Evolutionary conservation across 306 rosid genomes (phyloP).

Genomic region (Rubus idaeus): DNA sequence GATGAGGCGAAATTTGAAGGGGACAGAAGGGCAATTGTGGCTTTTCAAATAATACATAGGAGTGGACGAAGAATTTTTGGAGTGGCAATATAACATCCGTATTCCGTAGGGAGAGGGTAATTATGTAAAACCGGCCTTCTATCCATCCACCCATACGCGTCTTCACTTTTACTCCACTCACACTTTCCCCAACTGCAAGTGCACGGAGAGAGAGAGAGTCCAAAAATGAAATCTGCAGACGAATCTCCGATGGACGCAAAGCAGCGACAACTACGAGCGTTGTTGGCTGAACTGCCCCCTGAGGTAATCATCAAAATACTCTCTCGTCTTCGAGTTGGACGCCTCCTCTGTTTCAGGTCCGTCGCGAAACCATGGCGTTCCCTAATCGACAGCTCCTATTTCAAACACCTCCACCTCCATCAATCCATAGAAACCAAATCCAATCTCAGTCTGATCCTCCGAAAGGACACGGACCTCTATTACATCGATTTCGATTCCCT

Average conservation of each 20-base stretch:
- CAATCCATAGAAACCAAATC: slow-evolving; percentile 24
- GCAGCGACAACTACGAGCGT: background rate
- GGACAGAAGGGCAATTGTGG: no score
- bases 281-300: slow-evolving; percentile 50
- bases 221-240: background rate
- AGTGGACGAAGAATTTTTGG: no score
- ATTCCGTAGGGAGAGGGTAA: no score
- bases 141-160: no score
- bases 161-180: no score
- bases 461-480: slow-evolving; percentile 42
- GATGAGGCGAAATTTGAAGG: no score
- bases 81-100: no score
- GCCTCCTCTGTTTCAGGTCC: slow-evolving; percentile 45
- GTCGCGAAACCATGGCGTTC: slow-evolving; percentile 41
- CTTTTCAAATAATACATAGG: no score
- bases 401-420: slow-evolving; percentile 40
- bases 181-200: no score
- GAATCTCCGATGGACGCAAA: background rate
- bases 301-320: slow-evolving; percentile 57
- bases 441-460: slow-evolving; percentile 38
- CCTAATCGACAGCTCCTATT: slow-evolving; percentile 48
- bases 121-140: no score
- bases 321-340: slow-evolving; percentile 31
- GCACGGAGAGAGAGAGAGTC: no score
- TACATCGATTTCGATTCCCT: slow-evolving; percentile 26